Percentiles rank a stretch among this genome's conserved stretches.
Evolutionary conservation across 2,329 filamentous ascomycete genomes (phyloP).

Genomic region (Furcasterigmium furcatum): DNA sequence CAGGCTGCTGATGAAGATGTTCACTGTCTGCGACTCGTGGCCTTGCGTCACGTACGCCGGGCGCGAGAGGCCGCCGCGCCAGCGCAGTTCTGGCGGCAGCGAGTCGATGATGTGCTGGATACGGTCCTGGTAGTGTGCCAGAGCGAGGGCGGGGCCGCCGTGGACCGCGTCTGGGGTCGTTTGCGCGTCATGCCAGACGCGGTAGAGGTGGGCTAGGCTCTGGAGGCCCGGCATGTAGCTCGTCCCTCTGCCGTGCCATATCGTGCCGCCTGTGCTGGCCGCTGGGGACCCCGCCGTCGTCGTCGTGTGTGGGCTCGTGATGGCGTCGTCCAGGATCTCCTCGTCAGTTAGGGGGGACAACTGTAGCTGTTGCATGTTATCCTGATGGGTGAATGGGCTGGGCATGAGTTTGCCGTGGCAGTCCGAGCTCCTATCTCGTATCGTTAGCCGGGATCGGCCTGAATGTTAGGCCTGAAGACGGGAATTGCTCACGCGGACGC

Average conservation of each 20-base stretch:
- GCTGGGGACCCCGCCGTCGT: conserved; percentile 4
- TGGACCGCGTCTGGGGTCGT: conserved; percentile 5
- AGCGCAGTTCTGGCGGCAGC: conserved; percentile 27
- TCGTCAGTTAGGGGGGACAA: too few species aligned
- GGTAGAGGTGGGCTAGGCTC: conserved; percentile 26
- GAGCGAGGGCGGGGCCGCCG: conserved; percentile 9
- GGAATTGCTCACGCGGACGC: conserved; percentile 17
- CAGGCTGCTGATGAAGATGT: conserved; percentile 31
- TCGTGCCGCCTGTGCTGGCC: too few species aligned
- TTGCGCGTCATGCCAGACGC: conserved; percentile 27
- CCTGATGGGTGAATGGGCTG: conserved; percentile 18
- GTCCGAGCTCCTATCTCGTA: conserved; percentile 18
- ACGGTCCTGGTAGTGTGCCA: conserved; percentile 9
- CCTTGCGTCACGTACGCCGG: conserved; percentile 22
- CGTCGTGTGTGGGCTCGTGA: conserved; percentile 6
- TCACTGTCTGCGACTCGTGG: conserved; percentile 31
- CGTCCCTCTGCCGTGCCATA: conserved; percentile 27
- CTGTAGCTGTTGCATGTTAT: conserved; percentile 17
- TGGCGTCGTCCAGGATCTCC: too few species aligned
- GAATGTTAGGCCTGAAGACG: not conserved
- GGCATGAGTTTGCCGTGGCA: conserved; percentile 22
- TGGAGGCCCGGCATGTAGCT: conserved; percentile 29
- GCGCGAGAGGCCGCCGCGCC: conserved; percentile 29
- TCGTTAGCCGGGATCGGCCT: not conserved
- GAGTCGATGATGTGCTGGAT: conserved; percentile 24